phyloP scores from a whole-genome alignment of 2,329 filamentous ascomycete genomes.

The Coniochaeta sp. region DNA sequence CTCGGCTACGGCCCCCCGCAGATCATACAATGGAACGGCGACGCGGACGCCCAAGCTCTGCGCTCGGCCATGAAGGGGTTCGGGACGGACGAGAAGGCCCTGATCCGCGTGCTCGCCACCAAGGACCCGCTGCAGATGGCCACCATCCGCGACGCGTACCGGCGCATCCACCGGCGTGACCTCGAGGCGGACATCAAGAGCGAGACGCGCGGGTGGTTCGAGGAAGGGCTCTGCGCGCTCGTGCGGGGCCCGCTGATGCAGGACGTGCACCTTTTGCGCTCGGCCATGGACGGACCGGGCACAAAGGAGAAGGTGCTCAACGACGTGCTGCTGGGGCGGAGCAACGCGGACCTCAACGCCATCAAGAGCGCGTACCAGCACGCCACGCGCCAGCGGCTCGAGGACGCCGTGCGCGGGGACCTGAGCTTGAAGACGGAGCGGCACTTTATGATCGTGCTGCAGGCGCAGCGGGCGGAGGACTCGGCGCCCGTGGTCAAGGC shows the following conservation, averaged over 20 bases:
- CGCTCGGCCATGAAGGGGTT: constrained; percentile 85
- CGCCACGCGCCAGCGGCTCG: constrained; percentile 58
- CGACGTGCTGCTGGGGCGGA: constrained; percentile 74
- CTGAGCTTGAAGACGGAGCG: constrained; percentile 79
- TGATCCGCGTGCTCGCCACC: constrained; percentile 63
- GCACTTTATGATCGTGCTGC: constrained; percentile 77
- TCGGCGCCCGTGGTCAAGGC: constrained; percentile 64
- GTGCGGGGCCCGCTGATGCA: constrained; percentile 71
- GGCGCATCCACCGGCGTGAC: constrained; percentile 55
- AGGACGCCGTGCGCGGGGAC: constrained; percentile 67
- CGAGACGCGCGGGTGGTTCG: constrained; percentile 70
- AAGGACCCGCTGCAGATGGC: constrained; percentile 75
- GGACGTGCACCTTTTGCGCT: constrained; percentile 64
- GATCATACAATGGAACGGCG: constrained; percentile 61
- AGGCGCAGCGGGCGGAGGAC: constrained; percentile 71
- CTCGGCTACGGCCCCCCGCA: constrained; percentile 69
- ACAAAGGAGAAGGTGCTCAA: constrained; percentile 85
- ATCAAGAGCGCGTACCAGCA: constrained; percentile 76
- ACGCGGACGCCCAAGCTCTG: constrained; percentile 61
- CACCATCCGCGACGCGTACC: constrained; percentile 59
- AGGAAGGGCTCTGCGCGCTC: constrained; percentile 66
- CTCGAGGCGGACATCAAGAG: constrained; percentile 69
- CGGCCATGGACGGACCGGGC: constrained; percentile 70
- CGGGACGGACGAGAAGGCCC: constrained; percentile 73
- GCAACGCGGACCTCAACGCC: constrained; percentile 79